Evolutionary conservation across 345 rosid genomes (phyloP).

Genomic region (Eucalyptus melliodora): DNA sequence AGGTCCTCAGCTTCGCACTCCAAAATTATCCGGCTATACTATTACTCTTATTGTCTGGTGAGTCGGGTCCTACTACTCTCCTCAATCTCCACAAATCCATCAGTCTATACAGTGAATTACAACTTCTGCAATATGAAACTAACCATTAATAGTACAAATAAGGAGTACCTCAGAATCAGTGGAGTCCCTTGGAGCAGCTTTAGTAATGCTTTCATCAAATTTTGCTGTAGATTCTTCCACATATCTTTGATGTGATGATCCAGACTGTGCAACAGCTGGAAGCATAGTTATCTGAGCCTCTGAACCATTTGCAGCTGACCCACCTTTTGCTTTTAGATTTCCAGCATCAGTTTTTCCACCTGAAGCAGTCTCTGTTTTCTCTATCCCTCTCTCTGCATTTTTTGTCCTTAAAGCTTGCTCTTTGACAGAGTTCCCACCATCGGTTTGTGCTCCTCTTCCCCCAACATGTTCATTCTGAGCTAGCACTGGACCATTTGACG

Average conservation of each 20-base stretch:
- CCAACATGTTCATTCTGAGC: slow-evolving; percentile 47
- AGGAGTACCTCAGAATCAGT: slow-evolving; percentile 60
- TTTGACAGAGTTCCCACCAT: slow-evolving; percentile 43
- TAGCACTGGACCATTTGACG: slow-evolving; percentile 35
- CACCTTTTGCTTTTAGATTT: slow-evolving; percentile 44
- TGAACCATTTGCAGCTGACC: slow-evolving; percentile 27
- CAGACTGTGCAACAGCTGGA: slow-evolving; percentile 19
- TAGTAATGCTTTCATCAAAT: slow-evolving; percentile 35
- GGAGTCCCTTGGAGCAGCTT: slow-evolving; percentile 34
- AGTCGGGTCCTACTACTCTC: background rate
- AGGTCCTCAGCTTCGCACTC: background rate
- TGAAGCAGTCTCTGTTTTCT: slow-evolving; percentile 33
- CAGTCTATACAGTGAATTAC: background rate
- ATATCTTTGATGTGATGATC: slow-evolving; percentile 38
- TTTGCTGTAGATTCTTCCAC: slow-evolving; percentile 4
- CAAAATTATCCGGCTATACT: background rate
- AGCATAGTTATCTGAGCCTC: slow-evolving; percentile 32
- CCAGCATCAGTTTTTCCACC: slow-evolving; percentile 53
- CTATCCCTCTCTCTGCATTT: slow-evolving; percentile 54
- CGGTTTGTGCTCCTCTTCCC: slow-evolving; percentile 38
- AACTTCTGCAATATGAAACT: background rate
- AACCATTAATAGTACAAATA: background rate
- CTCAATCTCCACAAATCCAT: background rate
- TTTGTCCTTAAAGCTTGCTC: slow-evolving; percentile 57
- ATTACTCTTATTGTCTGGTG: background rate